Evolutionary conservation across 768 basidiomycete genomes (phyloP), one percentile per base, ranked within the genome.

Genomic region (Leccinum barrowsii): DNA sequence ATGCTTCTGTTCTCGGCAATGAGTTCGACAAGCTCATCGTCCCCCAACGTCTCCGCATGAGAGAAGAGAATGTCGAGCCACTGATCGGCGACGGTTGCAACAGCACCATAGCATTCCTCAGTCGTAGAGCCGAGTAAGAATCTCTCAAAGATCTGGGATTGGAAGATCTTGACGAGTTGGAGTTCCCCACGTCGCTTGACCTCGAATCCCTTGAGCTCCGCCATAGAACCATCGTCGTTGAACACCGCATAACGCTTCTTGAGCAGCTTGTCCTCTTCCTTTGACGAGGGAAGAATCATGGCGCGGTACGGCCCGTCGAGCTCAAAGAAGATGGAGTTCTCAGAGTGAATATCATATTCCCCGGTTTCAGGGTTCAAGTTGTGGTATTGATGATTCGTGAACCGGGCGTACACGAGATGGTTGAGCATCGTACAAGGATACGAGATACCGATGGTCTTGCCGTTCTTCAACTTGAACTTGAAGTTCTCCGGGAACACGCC

Each of bases 391-490:
- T 98, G 84, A 67, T 99, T 98, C 55, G 97, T 99, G 76, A 98
- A 98, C 66, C 88, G 78, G 35, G 89, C 94, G 67, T 98, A 83
- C 44, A 98, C 96, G 61, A 98, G 87, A 69, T 99, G 97, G 69
- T 99, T 99, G 60, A 99, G 85, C 96, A 99, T 99, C 5, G 95
- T 98, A 74, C 97, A 98, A 0, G 97, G 97, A 69, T 98, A 99
- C 19, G 95, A 98, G 66, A 99, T 87, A 7, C 80, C 78, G 62
- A 98, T 85, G 7, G 87, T 77, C 78, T 98, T 98, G 58, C 97
- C 96, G 65, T 82, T 88, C 48, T 79, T 77, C 59, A 98, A 81
- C 69, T 94, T 87, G 81, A 98, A 98, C 72, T 87, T 88, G 85
- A 98, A 98, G 74, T 97, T 92, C 75, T 98, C 97, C 2, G 97